Percentiles rank a stretch among this genome's conserved stretches.
Conservation (phyloP, 768 basidiomycete species). For the Tylopilus felleus region DNA sequence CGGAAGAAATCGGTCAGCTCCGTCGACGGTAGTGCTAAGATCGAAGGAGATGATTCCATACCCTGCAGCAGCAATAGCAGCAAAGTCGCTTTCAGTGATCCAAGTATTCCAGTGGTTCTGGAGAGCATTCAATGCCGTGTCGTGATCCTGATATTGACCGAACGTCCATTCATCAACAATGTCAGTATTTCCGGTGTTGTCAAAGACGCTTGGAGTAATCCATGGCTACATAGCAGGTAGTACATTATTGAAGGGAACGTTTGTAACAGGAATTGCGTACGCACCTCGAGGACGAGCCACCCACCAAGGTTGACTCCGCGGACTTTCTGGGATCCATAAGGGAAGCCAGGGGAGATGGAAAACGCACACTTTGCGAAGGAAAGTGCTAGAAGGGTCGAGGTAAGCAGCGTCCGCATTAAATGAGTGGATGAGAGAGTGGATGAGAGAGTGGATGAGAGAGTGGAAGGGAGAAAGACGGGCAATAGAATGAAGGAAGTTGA, state of each 20-base stretch:
- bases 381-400: conserved; percentile 26
- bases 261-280: conserved; percentile 6
- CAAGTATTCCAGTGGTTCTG: conserved; percentile 76
- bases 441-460: conserved; percentile 43
- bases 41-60: conserved; percentile 25
- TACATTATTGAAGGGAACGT: conserved; percentile 32
- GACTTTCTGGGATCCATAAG: conserved; percentile 71
- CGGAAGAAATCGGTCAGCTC: conserved; percentile 4
- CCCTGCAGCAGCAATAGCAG: conserved; percentile 72
- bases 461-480: conserved; percentile 49
- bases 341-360: conserved; percentile 52
- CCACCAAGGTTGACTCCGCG: conserved; percentile 83
- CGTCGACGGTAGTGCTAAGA: not conserved
- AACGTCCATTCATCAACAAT: conserved; percentile 83
- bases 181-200: conserved; percentile 46
- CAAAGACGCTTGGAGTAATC: conserved; percentile 76
- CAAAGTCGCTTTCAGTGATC: conserved; percentile 82
- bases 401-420: conserved; percentile 10
- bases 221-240: conserved; percentile 57
- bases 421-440: conserved; percentile 38
- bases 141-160: conserved; percentile 53
- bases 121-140: conserved; percentile 49
- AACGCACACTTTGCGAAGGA: conserved; percentile 26
- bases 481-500: not conserved
- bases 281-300: conserved; percentile 54